Base-by-base conservation (phyloP, 257 asterid species). In the Solanum appendiculatum region DNA sequence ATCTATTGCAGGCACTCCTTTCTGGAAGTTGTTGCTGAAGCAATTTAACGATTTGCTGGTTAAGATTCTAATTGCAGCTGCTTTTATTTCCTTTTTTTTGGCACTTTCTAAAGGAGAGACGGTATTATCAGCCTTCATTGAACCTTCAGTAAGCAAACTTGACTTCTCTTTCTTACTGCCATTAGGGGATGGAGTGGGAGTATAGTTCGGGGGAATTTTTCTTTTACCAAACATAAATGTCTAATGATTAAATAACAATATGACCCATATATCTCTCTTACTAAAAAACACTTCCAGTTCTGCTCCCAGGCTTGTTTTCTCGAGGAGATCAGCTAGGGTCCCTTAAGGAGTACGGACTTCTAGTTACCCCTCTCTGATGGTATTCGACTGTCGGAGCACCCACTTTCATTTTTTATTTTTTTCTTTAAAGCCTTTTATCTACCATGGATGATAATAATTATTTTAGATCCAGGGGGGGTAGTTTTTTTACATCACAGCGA, bases 31-130 rank as follows among this genome's bases (percentile, higher is more conserved):
- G 91, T 98, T 97, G 86, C 92, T 97, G 92, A 97, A 96, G 93
- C 99, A 97, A 89, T 97, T 97, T 89, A 99, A 97, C 78, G 99
- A 97, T 93, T 94, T 97, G 91, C 98, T 97, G 89, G 99, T 97
- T 85, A 97, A 97, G 95, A 96, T 96, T 90, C 90, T 97, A 88
- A 97, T 96, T 89, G 99, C 92, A 86, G 98, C 99, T 86, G 99
- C 99, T 83, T 51, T 93, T 74, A 91, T 97, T 87, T 97, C 99
- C 87, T 96, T 97, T 91, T 64, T 95, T 81, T 92, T 97, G 94
- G 99, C 99, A 82, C 88, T 97, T 91, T 93, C 95, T 86, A 93
- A 97, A 89, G 99, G 99, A 88, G 99, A 97, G 96, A 95, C 99
- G 39, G 99, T 98, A 82, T 90, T 95, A 87, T 92, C 98, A 54